Evolutionary conservation across 169 alveolate genomes (phyloP).

Genomic region (Eimeria maxima): DNA sequence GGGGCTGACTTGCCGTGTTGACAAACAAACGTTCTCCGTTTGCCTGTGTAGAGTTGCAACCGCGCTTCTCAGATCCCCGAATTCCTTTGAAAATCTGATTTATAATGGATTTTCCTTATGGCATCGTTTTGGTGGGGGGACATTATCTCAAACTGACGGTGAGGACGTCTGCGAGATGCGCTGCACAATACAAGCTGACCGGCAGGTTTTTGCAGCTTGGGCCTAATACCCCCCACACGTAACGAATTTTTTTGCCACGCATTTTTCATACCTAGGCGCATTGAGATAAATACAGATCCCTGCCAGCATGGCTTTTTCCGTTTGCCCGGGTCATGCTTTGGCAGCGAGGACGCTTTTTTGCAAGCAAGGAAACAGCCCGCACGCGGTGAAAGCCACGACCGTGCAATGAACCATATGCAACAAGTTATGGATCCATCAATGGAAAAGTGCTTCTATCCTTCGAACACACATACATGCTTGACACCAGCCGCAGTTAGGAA

Average conservation of each 20-base stretch:
- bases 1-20: conserved; percentile 40
- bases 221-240: background rate
- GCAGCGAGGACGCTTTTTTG: background rate
- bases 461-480: background rate
- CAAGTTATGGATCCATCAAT: background rate
- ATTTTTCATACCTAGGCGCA: background rate
- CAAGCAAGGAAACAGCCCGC: background rate
- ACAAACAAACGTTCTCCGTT: background rate
- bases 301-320: background rate
- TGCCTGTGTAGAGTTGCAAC: background rate
- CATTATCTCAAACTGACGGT: background rate
- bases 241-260: background rate
- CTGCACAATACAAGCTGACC: background rate
- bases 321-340: background rate
- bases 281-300: background rate
- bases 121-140: background rate
- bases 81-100: background rate
- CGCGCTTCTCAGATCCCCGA: background rate
- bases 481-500: background rate
- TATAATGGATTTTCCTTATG: background rate
- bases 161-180: background rate
- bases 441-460: background rate
- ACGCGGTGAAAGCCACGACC: background rate
- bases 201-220: background rate
- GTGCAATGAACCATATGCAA: too few species aligned